These are phyloP conservation scores for Spongiforma sp. DNA, from an alignment of 1,284 basidiomycete genomes.

Conservation along the genomic window DNA sequence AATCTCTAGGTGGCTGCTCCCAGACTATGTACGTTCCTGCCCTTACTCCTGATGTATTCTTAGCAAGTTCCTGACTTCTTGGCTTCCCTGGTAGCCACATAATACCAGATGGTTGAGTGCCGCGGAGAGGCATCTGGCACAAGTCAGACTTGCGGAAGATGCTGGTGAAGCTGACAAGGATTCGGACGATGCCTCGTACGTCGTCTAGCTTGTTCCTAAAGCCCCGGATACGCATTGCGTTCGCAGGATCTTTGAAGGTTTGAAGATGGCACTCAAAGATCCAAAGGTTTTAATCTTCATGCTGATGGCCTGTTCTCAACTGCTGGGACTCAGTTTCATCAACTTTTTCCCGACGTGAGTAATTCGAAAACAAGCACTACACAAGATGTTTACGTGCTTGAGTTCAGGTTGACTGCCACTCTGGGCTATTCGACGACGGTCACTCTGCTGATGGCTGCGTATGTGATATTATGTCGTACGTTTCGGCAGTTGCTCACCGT, in stretches of 20 bases:
- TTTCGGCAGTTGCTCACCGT: conserved; percentile 1
- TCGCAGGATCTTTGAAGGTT: conserved; percentile 52
- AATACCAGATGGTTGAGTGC: conserved; percentile 71
- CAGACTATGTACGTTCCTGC: conserved; percentile 35
- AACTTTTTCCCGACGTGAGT: conserved; percentile 75
- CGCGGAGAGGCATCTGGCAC: conserved; percentile 66
- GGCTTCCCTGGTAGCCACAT: conserved; percentile 45
- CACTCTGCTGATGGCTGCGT: conserved; percentile 70
- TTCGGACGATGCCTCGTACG: conserved; percentile 57
- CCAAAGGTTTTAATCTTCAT: conserved; percentile 48
- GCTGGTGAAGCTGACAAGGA: conserved; percentile 72
- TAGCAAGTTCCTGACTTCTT: conserved; percentile 43
- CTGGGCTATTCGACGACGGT: conserved; percentile 67
- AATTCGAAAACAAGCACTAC: conserved; percentile 32
- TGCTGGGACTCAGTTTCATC: conserved; percentile 71
- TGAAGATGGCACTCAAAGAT: conserved; percentile 54
- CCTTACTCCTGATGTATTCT: not conserved
- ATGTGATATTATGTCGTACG: conserved; percentile 37
- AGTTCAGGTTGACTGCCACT: conserved; percentile 59
- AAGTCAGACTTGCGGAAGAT: conserved; percentile 74
- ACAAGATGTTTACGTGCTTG: conserved; percentile 46
- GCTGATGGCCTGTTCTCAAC: conserved; percentile 55
- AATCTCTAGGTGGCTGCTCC: conserved; percentile 47
- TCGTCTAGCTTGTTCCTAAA: conserved; percentile 2
- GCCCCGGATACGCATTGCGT: conserved; percentile 23